A percentile compares a stretch with the other conserved stretches of the same genome.
Conservation (phyloP, 331 rosid genomes). For the Acacia concinna region DNA sequence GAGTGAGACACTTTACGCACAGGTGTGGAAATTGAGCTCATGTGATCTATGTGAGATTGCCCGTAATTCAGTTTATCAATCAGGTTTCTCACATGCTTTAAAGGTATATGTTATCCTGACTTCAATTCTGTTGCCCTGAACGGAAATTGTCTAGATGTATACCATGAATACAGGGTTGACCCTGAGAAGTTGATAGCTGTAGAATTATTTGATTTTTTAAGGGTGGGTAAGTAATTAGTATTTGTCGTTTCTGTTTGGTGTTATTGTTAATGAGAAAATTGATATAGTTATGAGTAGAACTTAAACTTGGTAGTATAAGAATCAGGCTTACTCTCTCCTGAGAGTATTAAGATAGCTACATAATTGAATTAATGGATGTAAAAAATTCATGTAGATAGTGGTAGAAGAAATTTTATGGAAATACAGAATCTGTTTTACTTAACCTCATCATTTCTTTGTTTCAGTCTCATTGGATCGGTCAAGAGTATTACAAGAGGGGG, state of each 20-base stretch:
- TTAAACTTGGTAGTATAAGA: neutral
- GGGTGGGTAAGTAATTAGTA: neutral
- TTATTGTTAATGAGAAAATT: neutral
- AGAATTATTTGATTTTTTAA: neutral
- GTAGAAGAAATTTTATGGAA: neutral
- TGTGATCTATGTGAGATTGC: conserved; percentile 82
- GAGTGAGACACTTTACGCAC: conserved; percentile 4
- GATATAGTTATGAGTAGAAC: no score
- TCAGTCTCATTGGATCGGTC: conserved; percentile 98
- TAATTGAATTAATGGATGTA: neutral
- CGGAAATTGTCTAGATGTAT: neutral
- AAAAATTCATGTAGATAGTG: neutral
- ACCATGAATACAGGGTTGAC: neutral
- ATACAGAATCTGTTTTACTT: conserved; percentile 3
- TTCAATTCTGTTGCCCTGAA: neutral
- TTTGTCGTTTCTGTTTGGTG: neutral
- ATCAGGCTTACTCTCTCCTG: neutral
- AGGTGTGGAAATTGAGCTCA: conserved; percentile 84
- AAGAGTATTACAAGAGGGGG: conserved; percentile 86
- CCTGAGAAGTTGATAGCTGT: neutral
- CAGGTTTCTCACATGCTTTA: conserved; percentile 36
- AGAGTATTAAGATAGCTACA: neutral
- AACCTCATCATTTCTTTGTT: conserved; percentile 30
- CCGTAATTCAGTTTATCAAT: conserved; percentile 63
- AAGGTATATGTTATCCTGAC: conserved; percentile 6